Base-by-base conservation (phyloP, 106 monocot species). In the Dendrobium huoshanense region DNA sequence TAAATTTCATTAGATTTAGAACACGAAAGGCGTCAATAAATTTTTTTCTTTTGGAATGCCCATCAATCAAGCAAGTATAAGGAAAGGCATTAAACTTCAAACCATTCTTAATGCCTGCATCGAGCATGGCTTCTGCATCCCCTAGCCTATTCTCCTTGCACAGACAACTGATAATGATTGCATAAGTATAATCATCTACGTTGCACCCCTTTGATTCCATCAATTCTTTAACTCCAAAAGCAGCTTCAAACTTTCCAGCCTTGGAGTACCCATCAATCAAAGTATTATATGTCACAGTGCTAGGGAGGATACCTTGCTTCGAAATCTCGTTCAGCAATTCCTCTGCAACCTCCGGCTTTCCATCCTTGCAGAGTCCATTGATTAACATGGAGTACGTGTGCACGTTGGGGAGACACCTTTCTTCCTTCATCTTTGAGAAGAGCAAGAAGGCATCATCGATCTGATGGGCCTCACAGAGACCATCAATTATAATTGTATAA, bases 61-160 rank as follows among this genome's bases (percentile, higher is more conserved):
- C 83, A 83, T 83, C 47, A 54, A 83, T 54, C 55, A 83, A 78
- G 72, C 70, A 68, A 41, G 78, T 78, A 78, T 55, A 78, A 25
- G 15, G 42, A 45, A 78, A 72, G 18, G 72, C 56, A 43, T 78
- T 73, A 9, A 78, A 67, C 72, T 54, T 65, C 68, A 43, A 78
- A 72, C 78, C 78, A 27, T 68, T 68, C 77, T 77, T 82, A 48
- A 82, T 20, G 43, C 19, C 47, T 40, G 8, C 24, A 77, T 77
- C n/a, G 5, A 82, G 40, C 78, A 78, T 83, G 72, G 78, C 27
- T 73, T 83, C 78, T 1, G 78, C 78, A 48, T 78, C 83, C 24
- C 2, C 54, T 40, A 83, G 22, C 56, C 78, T 78, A 49, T 78
- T 72, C 78, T 83, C 83, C 41, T 83, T 83, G 44, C 83, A 83